A percentile compares a stretch with the other conserved stretches of the same genome.
Evolutionary conservation across 2,329 filamentous ascomycete species (phyloP).

Genomic region (Aspergillus novoparasiticus): DNA sequence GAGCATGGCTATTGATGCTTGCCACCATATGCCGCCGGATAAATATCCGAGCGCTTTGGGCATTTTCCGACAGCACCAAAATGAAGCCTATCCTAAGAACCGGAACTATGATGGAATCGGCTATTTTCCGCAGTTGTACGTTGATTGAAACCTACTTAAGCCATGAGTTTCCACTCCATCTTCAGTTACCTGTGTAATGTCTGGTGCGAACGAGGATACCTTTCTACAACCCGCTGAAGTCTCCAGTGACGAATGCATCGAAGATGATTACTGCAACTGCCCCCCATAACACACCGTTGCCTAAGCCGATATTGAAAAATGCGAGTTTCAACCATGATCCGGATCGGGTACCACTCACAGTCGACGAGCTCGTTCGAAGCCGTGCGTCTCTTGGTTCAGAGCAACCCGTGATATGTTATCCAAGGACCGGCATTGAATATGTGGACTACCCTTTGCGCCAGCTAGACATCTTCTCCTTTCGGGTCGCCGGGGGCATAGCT

Average conservation of each 20-base stretch:
- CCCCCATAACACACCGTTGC: constrained; percentile 9
- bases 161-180: neutral
- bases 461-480: constrained; percentile 41
- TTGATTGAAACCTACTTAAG: neutral
- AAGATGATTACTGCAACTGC: constrained; percentile 17
- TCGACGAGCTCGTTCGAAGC: constrained; percentile 44
- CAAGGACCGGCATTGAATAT: constrained; percentile 47
- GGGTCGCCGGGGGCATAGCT: constrained; percentile 34
- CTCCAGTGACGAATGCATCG: neutral
- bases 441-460: constrained; percentile 52
- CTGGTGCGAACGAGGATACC: neutral
- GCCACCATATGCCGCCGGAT: neutral
- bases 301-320: neutral
- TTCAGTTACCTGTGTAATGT: neutral
- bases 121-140: neutral
- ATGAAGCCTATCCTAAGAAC: neutral
- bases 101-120: neutral
- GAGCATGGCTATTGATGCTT: neutral
- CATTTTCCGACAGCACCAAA: constrained; percentile 7
- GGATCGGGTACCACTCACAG: constrained; percentile 28
- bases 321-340: neutral
- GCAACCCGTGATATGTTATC: constrained; percentile 48
- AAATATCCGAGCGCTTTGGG: constrained; percentile 2
- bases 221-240: neutral
- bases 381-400: constrained; percentile 39